phyloP scores from a whole-genome alignment of 2,329 filamentous ascomycete species.

The Aureobasidium lini region DNA sequence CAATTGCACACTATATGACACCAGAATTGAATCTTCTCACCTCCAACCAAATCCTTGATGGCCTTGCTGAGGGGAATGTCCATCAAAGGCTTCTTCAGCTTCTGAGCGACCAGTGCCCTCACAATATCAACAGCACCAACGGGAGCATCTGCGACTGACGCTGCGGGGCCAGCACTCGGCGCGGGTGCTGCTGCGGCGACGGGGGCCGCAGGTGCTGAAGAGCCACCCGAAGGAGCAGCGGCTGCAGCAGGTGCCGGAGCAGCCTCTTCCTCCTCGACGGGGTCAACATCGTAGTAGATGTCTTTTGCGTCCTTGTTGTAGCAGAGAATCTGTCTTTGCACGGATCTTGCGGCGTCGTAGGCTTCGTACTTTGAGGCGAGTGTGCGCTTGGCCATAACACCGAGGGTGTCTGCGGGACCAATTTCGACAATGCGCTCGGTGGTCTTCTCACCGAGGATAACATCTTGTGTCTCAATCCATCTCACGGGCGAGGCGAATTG shows the following conservation, averaged over 20 bases:
- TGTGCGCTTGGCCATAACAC: conserved; percentile 95
- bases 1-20: background rate
- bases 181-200: conserved; percentile 50
- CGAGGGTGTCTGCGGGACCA: conserved; percentile 91
- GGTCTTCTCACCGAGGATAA: conserved; percentile 90
- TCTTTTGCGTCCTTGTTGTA: conserved; percentile 99
- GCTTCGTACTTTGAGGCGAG: conserved; percentile 96
- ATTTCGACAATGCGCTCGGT: conserved; percentile 98
- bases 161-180: conserved; percentile 73
- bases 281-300: conserved; percentile 98
- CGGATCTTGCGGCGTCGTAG: conserved; percentile 92
- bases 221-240: conserved; percentile 36
- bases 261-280: conserved; percentile 75
- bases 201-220: conserved; percentile 48
- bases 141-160: conserved; percentile 75
- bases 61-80: conserved; percentile 93
- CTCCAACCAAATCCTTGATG: conserved; percentile 96
- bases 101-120: conserved; percentile 84
- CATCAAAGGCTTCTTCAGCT: conserved; percentile 86
- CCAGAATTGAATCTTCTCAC: conserved; percentile 47
- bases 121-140: conserved; percentile 86
- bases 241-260: conserved; percentile 43
- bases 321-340: conserved; percentile 95
- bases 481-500: conserved; percentile 97
- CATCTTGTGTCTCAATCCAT: conserved; percentile 99